These are phyloP conservation scores for Leccinellum albellum DNA, from an alignment of 768 basidiomycete species.

Conservation along the genomic window DNA sequence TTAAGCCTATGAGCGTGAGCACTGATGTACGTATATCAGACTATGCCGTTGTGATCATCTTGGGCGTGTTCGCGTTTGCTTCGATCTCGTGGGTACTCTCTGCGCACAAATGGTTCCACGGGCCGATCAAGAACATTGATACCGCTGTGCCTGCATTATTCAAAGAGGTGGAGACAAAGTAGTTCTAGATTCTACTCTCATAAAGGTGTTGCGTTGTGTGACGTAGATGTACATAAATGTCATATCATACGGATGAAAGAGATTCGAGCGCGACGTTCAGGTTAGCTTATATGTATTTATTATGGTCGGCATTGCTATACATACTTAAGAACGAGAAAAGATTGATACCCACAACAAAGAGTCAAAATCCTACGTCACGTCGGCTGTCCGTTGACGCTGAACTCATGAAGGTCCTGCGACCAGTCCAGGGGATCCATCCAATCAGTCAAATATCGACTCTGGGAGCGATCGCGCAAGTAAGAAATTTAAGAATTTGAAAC, in stretches of 20 bases:
- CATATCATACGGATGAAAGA: background rate
- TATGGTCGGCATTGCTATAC: background rate
- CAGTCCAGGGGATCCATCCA: conserved; percentile 12
- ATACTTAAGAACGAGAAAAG: background rate
- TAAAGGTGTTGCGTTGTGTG: background rate
- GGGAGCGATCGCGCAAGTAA: no score
- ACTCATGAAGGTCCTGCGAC: conserved; percentile 18
- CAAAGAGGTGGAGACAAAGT: conserved; percentile 12
- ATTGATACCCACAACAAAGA: background rate
- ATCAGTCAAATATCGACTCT: background rate
- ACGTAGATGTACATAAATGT: background rate
- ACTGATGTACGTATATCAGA: conserved; percentile 38
- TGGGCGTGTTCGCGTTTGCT: conserved; percentile 63
- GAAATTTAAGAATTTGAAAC: background rate
- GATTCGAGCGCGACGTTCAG: background rate
- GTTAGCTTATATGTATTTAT: background rate
- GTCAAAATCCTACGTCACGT: conserved; percentile 15
- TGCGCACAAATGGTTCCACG: conserved; percentile 68
- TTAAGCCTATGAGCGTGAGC: background rate
- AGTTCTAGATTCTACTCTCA: background rate
- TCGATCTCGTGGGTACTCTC: conserved; percentile 61
- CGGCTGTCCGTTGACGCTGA: conserved; percentile 21
- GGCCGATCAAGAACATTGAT: conserved; percentile 54
- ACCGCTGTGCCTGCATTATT: conserved; percentile 5
- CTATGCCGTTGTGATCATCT: conserved; percentile 64